These are phyloP conservation scores for Hansfordia pulvinata DNA, from an alignment of 2,329 filamentous ascomycete species.

Conservation along the genomic window DNA sequence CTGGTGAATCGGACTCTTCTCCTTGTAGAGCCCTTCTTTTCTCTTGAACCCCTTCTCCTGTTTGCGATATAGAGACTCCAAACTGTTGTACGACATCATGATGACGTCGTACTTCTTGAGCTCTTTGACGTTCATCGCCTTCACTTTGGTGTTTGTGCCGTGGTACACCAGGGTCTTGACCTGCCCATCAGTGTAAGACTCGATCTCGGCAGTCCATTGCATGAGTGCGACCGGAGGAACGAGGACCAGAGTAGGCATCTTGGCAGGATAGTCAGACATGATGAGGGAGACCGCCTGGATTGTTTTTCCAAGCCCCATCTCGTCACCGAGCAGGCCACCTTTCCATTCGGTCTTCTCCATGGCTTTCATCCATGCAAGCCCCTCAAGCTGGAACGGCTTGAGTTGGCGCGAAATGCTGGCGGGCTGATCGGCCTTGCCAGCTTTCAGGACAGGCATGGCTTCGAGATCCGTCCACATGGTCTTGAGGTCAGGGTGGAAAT, in stretches of 20 bases:
- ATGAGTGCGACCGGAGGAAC: constrained; percentile 89
- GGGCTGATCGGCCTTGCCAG: constrained; percentile 55
- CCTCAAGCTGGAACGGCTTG: constrained; percentile 89
- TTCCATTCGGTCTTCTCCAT: constrained; percentile 81
- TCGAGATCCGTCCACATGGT: constrained; percentile 78
- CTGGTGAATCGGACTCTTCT: constrained; percentile 66
- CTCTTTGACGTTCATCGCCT: constrained; percentile 60
- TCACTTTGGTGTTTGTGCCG: constrained; percentile 71
- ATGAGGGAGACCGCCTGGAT: constrained; percentile 96
- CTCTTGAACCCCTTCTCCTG: constrained; percentile 83
- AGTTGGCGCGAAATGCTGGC: constrained; percentile 65
- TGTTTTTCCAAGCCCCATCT: constrained; percentile 98
- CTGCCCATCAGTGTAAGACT: constrained; percentile 70
- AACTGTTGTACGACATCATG: constrained; percentile 88
- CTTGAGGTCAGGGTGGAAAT: constrained; percentile 61
- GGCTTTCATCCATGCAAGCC: constrained; percentile 83
- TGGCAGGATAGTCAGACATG: constrained; percentile 90
- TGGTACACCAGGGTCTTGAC: constrained; percentile 88
- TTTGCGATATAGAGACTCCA: constrained; percentile 87
- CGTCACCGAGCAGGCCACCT: constrained; percentile 84
- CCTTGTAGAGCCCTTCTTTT: constrained; percentile 67
- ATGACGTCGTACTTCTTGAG: constrained; percentile 81
- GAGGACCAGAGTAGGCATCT: constrained; percentile 71
- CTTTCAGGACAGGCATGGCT: constrained; percentile 51
- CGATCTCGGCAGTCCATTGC: constrained; percentile 83